phyloP scores from a whole-genome alignment of 2,329 filamentous ascomycete species.

The Chaetothyriales sp. region DNA sequence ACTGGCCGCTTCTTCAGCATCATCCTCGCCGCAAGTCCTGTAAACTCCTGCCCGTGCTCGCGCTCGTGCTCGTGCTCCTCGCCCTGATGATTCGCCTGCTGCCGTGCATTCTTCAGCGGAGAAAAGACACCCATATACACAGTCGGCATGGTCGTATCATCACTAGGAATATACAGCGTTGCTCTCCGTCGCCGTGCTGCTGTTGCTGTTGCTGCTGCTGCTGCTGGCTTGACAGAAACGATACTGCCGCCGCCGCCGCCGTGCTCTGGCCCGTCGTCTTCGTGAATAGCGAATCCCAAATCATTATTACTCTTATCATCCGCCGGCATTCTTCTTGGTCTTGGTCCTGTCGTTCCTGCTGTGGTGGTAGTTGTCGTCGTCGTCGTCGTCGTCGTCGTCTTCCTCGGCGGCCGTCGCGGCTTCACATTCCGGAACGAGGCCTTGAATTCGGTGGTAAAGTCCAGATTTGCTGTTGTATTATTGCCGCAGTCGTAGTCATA shows the following conservation, averaged over 20 bases:
- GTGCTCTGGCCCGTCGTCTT: constrained; percentile 18
- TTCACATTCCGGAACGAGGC: constrained; percentile 15
- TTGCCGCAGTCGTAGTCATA: constrained; percentile 2
- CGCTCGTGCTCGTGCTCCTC: not conserved
- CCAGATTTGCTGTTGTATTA: constrained; percentile 26
- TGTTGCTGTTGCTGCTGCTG: not conserved
- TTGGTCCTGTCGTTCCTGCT: no score
- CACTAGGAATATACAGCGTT: constrained; percentile 29
- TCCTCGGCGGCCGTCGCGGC: constrained; percentile 20
- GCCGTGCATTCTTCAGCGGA: constrained; percentile 22
- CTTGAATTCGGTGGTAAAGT: constrained; percentile 28
- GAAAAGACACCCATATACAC: constrained; percentile 31
- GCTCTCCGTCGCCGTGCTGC: constrained; percentile 19
- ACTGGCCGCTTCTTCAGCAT: constrained; percentile 16
- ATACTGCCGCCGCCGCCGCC: no score
- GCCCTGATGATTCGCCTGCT: not conserved
- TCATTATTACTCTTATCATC: not conserved
- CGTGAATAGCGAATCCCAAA: constrained; percentile 25
- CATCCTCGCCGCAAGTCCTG: constrained; percentile 23
- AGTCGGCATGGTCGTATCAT: constrained; percentile 28
- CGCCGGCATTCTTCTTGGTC: no score
- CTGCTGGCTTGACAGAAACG: constrained; percentile 9
- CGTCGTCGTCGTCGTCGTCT: constrained; percentile 9
- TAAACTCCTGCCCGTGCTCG: constrained; percentile 18
- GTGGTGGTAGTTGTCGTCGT: no score